Conservation (phyloP, 208 protist genomes). For the Entamoeba invadens region DNA sequence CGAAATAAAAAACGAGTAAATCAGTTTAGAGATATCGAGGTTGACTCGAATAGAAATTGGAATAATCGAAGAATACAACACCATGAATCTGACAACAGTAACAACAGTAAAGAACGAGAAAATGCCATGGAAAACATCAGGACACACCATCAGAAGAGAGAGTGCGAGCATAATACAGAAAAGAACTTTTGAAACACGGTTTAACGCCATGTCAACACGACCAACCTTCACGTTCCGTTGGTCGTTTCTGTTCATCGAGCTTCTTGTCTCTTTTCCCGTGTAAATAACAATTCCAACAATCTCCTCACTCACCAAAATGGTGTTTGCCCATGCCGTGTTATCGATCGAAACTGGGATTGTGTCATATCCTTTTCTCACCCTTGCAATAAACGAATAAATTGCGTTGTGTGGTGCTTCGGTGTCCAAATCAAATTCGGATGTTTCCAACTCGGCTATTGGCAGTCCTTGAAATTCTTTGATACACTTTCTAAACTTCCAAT, state of each 20-base stretch:
- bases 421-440: background rate
- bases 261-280: conserved; percentile 73
- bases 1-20: conserved; percentile 74
- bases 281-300: conserved; percentile 59
- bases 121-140: background rate
- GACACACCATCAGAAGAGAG: conserved; percentile 3
- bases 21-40: conserved; percentile 81
- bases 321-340: conserved; percentile 85
- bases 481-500: conserved; percentile 74
- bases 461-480: conserved; percentile 27
- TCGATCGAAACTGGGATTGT: conserved; percentile 55
- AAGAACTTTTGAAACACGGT: conserved; percentile 69
- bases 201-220: conserved; percentile 76
- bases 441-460: background rate
- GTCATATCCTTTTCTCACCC: background rate
- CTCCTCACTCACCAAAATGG: conserved; percentile 71
- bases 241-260: conserved; percentile 70
- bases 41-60: conserved; percentile 80
- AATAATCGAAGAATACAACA: conserved; percentile 90
- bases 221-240: conserved; percentile 55
- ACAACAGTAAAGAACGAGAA: conserved; percentile 39
- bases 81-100: conserved; percentile 59
- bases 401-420: conserved; percentile 49
- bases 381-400: conserved; percentile 79
- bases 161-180: conserved; percentile 46